These are phyloP conservation scores for Venturia asperata DNA, from an alignment of 2,329 filamentous ascomycete species.

Conservation along the genomic window DNA sequence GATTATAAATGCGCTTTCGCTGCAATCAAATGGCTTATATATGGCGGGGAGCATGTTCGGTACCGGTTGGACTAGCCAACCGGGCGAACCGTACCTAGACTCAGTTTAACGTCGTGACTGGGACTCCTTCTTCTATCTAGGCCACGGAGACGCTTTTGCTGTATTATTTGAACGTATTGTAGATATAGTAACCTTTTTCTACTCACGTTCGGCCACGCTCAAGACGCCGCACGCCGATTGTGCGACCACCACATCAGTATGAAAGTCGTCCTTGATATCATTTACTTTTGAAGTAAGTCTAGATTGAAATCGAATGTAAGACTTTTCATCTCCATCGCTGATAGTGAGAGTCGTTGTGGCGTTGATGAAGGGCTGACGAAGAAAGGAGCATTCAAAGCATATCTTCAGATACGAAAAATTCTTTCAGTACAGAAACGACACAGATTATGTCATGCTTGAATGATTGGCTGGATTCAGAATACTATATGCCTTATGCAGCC, in stretches of 20 bases:
- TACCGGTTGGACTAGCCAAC: background rate
- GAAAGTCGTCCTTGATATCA: background rate
- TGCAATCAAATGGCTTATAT: background rate
- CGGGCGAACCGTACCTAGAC: constrained; percentile 1
- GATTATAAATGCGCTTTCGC: constrained; percentile 3
- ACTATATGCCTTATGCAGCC: background rate
- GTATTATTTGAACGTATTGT: background rate
- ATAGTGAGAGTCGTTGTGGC: background rate
- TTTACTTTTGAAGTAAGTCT: background rate
- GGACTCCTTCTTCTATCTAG: background rate
- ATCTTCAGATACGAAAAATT: background rate
- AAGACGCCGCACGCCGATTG: background rate
- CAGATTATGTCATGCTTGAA: background rate
- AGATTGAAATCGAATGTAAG: background rate
- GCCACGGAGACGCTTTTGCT: constrained; percentile 1
- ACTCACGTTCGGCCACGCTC: background rate
- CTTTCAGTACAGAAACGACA: background rate
- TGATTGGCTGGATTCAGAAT: background rate
- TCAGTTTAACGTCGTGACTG: constrained; percentile 4
- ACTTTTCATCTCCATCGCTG: background rate
- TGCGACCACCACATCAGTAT: background rate
- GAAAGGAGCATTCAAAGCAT: background rate
- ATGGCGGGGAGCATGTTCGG: constrained; percentile 4
- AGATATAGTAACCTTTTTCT: background rate
- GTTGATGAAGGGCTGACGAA: background rate